Evolutionary conservation across 768 basidiomycete species (phyloP).

Genomic region (Clathrus columnatus): DNA sequence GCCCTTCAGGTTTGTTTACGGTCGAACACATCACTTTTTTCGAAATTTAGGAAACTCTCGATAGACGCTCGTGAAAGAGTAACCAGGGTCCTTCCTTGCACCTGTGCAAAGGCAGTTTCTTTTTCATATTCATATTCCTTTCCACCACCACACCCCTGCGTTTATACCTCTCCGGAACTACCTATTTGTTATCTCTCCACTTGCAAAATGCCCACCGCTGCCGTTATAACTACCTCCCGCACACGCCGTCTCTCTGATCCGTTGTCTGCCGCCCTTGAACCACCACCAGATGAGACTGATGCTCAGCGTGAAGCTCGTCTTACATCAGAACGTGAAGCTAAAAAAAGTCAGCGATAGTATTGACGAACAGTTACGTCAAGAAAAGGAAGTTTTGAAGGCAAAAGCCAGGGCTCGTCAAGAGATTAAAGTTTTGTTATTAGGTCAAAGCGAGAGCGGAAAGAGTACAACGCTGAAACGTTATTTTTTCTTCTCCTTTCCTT

Average conservation of each 20-base stretch:
- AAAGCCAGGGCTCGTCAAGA: slow-evolving; percentile 22
- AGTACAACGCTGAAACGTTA: slow-evolving; percentile 80
- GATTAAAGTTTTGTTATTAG: slow-evolving; percentile 70
- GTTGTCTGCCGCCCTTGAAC: slow-evolving; percentile 54
- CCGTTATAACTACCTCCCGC: no score
- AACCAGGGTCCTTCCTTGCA: no score
- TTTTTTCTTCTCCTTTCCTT: slow-evolving; percentile 18
- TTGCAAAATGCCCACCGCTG: neutral
- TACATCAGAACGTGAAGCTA: slow-evolving; percentile 60
- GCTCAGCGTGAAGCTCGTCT: slow-evolving; percentile 58
- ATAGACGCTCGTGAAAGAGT: no score
- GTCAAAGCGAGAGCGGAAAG: slow-evolving; percentile 87
- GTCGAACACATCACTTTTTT: no score
- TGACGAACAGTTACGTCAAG: slow-evolving; percentile 67
- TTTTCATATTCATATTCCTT: no score
- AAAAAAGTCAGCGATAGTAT: slow-evolving; percentile 67
- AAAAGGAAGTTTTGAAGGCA: slow-evolving; percentile 46
- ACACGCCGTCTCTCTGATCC: slow-evolving; percentile 54
- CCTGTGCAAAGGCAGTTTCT: no score
- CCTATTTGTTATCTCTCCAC: no score
- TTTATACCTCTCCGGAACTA: no score
- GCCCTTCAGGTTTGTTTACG: no score
- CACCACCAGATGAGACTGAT: slow-evolving; percentile 64
- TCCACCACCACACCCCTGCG: no score
- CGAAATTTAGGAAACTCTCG: no score